Evolutionary conservation across 345 rosid species (phyloP), one percentile per base, ranked within the genome.

Genomic region (Ceriops zippeliana): DNA sequence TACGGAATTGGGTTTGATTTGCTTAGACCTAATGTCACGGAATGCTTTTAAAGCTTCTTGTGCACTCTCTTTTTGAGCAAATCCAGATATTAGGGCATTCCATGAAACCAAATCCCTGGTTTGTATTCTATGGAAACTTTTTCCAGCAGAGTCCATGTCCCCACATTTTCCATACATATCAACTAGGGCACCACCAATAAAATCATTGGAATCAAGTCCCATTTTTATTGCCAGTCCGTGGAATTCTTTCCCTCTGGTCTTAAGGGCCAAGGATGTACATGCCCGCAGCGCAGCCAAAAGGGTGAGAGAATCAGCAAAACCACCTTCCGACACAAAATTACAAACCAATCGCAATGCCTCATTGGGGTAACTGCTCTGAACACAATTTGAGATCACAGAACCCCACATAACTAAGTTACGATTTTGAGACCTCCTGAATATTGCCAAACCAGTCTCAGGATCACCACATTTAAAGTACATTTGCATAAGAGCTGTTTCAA

Each of bases 1-100:
- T 47, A 82, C 83, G 20, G 75, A 17, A 63, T 72, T 82, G 26
- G 86, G 83, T 57, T 66, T 74, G 58, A 76, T 70, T 57, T 73
- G 69, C 63, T 82, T 76, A 30, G 64, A 70, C 35, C 76, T 83
- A 83, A 82, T 80, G 58, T 65, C 67, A 51, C 22, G 67, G 53
- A 82, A 70, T 26, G 78, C 73, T 70, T 66, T 63, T 68, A 84
- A 58, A 67, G 84, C 83, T 69, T 80, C 68, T 47, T 70, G 76
- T 0, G 59, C 53, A 65, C 37, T 63, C 51, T 71, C 76, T 32
- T 76, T 73, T 66, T 76, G 86, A 19, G 80, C 70, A 78, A 68
- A 84, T 63, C 81, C 88, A 22, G 83, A 73, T 69, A 84, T 74
- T 30, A 82, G 67, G 37, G 84, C 79, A 80, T 82, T 84, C 84